These are phyloP conservation scores for Solanum sparsipilum DNA, from an alignment of 257 asterid species.

Conservation along the genomic window DNA sequence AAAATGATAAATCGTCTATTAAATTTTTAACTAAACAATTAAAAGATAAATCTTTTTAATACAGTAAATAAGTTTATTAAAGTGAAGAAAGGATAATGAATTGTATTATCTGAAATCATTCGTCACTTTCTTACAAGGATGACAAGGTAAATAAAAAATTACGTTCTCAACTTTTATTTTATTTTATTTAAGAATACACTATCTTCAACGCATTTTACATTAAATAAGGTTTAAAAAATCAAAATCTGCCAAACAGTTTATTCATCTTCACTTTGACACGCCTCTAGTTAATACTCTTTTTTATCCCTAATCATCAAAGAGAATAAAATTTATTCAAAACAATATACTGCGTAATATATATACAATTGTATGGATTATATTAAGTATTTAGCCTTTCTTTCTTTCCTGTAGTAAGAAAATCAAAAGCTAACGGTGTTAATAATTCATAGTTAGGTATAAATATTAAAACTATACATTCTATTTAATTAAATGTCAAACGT, in stretches of 20 bases:
- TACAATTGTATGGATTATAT: background rate
- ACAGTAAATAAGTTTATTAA: background rate
- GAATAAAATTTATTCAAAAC: background rate
- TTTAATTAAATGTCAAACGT: background rate
- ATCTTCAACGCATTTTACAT: background rate
- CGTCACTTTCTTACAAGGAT: background rate
- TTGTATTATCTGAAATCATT: background rate
- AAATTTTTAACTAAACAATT: no score
- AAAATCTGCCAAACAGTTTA: background rate
- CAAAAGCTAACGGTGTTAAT: background rate
- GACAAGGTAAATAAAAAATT: background rate
- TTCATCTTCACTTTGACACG: background rate
- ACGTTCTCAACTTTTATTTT: background rate
- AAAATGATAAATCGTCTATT: background rate
- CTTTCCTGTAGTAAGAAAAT: background rate
- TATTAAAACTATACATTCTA: no score
- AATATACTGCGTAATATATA: background rate
- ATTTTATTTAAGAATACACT: background rate
- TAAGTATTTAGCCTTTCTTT: background rate
- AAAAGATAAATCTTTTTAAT: background rate
- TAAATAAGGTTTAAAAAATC: background rate
- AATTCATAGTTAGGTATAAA: background rate
- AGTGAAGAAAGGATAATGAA: background rate
- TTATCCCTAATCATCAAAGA: background rate
- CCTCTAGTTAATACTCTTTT: background rate